A percentile compares a stretch with the other conserved stretches of the same genome.
Evolutionary conservation across 2,329 filamentous ascomycete genomes (phyloP).

Genomic region (Westerdykella sp.): DNA sequence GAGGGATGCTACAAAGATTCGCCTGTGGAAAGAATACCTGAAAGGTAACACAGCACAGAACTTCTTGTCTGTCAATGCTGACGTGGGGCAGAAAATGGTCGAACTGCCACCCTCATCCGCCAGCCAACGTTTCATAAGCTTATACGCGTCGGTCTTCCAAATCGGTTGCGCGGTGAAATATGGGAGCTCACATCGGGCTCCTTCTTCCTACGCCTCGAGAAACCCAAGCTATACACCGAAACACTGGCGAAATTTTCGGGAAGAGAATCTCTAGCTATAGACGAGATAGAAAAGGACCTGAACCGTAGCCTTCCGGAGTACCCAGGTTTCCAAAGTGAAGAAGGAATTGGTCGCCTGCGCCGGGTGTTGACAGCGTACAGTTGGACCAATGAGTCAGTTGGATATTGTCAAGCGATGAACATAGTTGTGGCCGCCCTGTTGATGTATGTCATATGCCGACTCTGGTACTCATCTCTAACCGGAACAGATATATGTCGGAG

Average conservation of each 20-base stretch:
- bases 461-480: conserved; percentile 18
- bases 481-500: conserved; percentile 80
- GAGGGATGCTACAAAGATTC: conserved; percentile 92
- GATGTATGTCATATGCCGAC: conserved; percentile 52
- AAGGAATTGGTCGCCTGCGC: conserved; percentile 83
- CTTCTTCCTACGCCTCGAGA: conserved; percentile 78
- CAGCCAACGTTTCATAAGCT: conserved; percentile 98
- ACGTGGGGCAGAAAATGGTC: conserved; percentile 65
- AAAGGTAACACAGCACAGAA: conserved; percentile 42
- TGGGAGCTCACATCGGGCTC: conserved; percentile 95
- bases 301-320: conserved; percentile 97
- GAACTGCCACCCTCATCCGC: conserved; percentile 84
- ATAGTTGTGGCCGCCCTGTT: conserved; percentile 96
- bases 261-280: conserved; percentile 86
- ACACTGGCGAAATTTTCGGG: conserved; percentile 79
- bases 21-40: conserved; percentile 93
- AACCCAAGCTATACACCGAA: conserved; percentile 75
- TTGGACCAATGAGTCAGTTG: conserved; percentile 92
- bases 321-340: conserved; percentile 91
- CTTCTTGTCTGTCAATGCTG: not conserved
- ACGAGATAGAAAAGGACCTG: conserved; percentile 97
- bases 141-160: conserved; percentile 89
- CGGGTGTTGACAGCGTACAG: conserved; percentile 94
- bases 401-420: conserved; percentile 99
- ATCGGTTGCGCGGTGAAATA: conserved; percentile 84